Percentiles rank a stretch among this genome's conserved stretches.
phyloP scores from a whole-genome alignment of 129 eudicot species.

The Escallonia herrerae region DNA sequence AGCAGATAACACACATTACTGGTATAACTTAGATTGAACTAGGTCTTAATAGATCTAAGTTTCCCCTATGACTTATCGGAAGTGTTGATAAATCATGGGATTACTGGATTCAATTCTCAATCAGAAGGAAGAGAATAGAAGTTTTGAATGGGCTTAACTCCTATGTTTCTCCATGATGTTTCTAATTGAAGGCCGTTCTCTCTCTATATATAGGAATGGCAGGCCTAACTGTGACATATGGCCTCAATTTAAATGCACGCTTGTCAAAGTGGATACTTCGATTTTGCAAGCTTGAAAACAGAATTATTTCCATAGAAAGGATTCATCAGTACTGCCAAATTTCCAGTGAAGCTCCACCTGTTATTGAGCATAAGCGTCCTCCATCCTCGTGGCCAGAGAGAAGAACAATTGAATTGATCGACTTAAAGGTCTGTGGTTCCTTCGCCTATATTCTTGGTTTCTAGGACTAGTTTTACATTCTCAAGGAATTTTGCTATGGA shows the following conservation, averaged over 20 bases:
- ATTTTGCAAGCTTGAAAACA: constrained; percentile 88
- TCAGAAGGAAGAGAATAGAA: neutral
- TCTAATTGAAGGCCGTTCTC: constrained; percentile 1
- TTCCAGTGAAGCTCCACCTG: constrained; percentile 85
- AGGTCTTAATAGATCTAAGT: too few relatives aligned
- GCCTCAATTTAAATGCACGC: constrained; percentile 69
- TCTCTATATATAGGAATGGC: constrained; percentile 56
- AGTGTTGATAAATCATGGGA: neutral
- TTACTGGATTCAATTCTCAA: neutral
- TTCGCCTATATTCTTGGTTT: too few relatives aligned
- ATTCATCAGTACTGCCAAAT: constrained; percentile 81
- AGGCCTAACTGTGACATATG: constrained; percentile 88
- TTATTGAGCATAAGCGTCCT: constrained; percentile 61
- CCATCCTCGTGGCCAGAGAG: constrained; percentile 70
- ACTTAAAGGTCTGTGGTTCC: constrained; percentile 56
- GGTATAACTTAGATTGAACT: too few relatives aligned
- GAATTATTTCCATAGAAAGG: constrained; percentile 87
- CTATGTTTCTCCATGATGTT: constrained; percentile 1
- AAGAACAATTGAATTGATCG: constrained; percentile 67
- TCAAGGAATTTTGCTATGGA: too few relatives aligned
- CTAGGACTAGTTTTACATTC: too few relatives aligned
- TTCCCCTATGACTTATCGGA: neutral
- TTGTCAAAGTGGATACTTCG: constrained; percentile 72
- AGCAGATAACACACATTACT: too few relatives aligned
- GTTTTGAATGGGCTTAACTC: neutral